phyloP scores from a whole-genome alignment of 352 stramenopile species.

The Phytopythium delawarense region DNA sequence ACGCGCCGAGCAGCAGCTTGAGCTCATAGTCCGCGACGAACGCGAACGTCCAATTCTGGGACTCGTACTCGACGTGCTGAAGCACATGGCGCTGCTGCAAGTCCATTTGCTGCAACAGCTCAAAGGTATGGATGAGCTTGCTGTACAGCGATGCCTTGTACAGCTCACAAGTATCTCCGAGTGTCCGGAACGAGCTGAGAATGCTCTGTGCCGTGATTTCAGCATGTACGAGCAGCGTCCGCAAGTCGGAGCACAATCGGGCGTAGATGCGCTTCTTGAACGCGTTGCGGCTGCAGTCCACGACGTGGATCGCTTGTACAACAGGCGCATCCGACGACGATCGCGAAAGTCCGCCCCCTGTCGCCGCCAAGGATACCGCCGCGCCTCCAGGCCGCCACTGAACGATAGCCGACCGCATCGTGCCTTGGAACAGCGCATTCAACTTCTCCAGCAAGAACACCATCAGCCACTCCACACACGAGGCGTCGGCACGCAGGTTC shows the following conservation, averaged over 20 bases:
- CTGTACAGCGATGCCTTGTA: conserved; percentile 40
- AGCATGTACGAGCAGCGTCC: conserved; percentile 69
- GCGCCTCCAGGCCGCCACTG: conserved; percentile 17
- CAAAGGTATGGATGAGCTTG: conserved; percentile 55
- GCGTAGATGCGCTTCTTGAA: conserved; percentile 82
- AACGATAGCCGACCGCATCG: conserved; percentile 54
- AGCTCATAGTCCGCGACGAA: conserved; percentile 84
- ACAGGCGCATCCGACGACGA: conserved; percentile 9
- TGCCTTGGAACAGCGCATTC: conserved; percentile 55
- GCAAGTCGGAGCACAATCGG: conserved; percentile 74
- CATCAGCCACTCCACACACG: conserved; percentile 64
- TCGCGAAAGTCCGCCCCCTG: neutral
- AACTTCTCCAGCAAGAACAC: conserved; percentile 63
- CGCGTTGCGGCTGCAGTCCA: conserved; percentile 61
- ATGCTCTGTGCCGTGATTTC: conserved; percentile 52
- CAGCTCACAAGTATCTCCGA: conserved; percentile 26
- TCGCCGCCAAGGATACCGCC: neutral
- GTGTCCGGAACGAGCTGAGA: conserved; percentile 46
- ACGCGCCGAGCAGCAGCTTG: conserved; percentile 67
- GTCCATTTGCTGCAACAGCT: conserved; percentile 78
- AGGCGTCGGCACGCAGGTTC: conserved; percentile 10
- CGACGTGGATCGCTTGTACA: conserved; percentile 40
- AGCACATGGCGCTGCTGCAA: conserved; percentile 61
- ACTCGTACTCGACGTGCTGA: conserved; percentile 81
- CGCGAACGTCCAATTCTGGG: conserved; percentile 77